Base-by-base conservation (phyloP, 2,329 filamentous ascomycete species). In the Trichoderma aggressivum region DNA sequence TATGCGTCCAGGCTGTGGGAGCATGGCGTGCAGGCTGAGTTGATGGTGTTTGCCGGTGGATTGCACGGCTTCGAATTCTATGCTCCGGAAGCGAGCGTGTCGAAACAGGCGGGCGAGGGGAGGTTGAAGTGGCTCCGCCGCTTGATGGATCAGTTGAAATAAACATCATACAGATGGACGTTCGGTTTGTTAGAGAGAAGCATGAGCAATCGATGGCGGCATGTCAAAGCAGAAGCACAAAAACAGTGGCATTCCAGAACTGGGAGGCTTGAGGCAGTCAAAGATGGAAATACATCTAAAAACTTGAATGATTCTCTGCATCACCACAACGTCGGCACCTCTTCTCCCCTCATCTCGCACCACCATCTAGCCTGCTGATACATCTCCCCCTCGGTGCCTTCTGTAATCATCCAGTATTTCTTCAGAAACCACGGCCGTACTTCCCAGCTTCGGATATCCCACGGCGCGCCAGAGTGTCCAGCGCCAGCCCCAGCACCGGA, bases 361-460 rank as follows among this genome's bases (percentile, higher is more conserved):
- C 77, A 79, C 75, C 77, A 79, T 8, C 74, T 71, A 8, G 76
- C 78, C 50, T 77, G 74, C 60, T 76, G 76, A 36, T 75, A 75
- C 74, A 79, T 56, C 67, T 79, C 77, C 2, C 77, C 77, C 11
- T 78, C 76, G 1, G 75, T 74, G 3, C 77, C 77, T 7, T 77
- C 77, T 30, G 78, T 74, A 10, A 79, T 72, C 21, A 74, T 67
- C 71, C 73, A 75, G 77, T 76, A 79, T 68, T 77, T 79, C 43
- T 75, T 72, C 59, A 79, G 62, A 55, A 79, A 79, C 50, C 73
- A 69, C n/a, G 76, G 76, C 6, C 71, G 77, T 8, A 76, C 77
- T 55, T 79, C 77, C 77, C 77, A 79, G 21, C 76, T 79, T 43
- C 77, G 76, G 10, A 73, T 71, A 32, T 79, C 77, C 77, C 77